These are phyloP conservation scores for Trypanosoma avium DNA, from an alignment of 208 protist genomes.

Conservation along the genomic window DNA sequence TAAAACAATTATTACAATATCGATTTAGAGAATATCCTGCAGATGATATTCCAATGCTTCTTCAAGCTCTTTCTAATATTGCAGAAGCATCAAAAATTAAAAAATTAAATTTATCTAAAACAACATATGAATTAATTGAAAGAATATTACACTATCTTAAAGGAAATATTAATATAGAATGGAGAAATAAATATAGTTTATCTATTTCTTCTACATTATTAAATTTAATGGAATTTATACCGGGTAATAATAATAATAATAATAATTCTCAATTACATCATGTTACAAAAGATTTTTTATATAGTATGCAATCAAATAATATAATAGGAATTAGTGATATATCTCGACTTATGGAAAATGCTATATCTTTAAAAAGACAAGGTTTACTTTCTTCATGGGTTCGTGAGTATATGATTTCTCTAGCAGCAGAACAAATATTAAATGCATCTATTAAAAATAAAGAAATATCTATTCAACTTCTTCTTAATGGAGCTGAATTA, in stretches of 20 bases:
- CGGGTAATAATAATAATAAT: not conserved
- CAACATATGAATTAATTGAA: slow-evolving; percentile 13
- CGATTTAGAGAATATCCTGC: slow-evolving; percentile 14
- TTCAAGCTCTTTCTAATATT: slow-evolving; percentile 18
- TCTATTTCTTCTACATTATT: slow-evolving; percentile 1
- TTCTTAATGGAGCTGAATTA: slow-evolving; percentile 2
- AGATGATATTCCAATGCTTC: slow-evolving; percentile 25
- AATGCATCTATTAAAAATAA: not conserved
- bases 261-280: not conserved
- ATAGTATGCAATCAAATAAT: not conserved
- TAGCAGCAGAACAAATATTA: not conserved
- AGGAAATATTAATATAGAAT: slow-evolving; percentile 8
- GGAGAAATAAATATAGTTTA: slow-evolving; percentile 14
- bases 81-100: too few relatives aligned
- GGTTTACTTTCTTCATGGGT: not conserved
- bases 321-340: not conserved
- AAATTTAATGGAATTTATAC: not conserved
- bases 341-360: not conserved
- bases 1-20: slow-evolving; percentile 1
- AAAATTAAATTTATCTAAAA: too few relatives aligned
- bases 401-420: not conserved
- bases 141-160: slow-evolving; percentile 17
- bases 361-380: not conserved
- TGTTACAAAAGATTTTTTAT: not conserved
- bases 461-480: not conserved